phyloP scores from a whole-genome alignment of 2,329 filamentous ascomycete genomes.

The Sordariomycetes sp. region DNA sequence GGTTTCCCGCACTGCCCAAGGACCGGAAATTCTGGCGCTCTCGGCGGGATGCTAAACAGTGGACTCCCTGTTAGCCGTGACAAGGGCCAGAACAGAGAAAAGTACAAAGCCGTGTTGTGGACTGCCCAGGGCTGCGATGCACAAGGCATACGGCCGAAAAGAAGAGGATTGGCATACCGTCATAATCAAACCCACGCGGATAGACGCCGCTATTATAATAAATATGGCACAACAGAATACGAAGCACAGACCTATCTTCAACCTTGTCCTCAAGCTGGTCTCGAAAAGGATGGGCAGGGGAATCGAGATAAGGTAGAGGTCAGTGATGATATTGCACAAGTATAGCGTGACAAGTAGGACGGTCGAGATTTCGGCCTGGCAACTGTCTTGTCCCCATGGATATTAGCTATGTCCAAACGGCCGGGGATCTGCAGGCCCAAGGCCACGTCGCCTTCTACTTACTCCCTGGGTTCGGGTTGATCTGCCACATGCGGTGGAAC shows the following conservation, averaged over 20 bases:
- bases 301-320: constrained; percentile 47
- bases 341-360: constrained; percentile 40
- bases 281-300: constrained; percentile 40
- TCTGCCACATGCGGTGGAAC: constrained; percentile 46
- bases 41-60: constrained; percentile 24
- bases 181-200: not conserved
- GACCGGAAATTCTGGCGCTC: constrained; percentile 26
- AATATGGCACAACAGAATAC: constrained; percentile 28
- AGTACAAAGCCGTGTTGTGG: not conserved
- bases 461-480: constrained; percentile 46
- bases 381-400: constrained; percentile 22
- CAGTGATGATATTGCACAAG: constrained; percentile 39
- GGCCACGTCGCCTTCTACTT: constrained; percentile 12
- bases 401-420: not conserved
- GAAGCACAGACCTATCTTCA: constrained; percentile 24
- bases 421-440: not conserved
- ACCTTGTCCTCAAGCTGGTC: constrained; percentile 20
- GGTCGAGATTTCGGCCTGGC: constrained; percentile 38
- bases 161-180: not conserved
- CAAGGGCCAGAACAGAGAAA: too few species aligned
- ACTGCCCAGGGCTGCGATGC: not conserved
- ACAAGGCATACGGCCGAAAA: not conserved
- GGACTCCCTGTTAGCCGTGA: not conserved
- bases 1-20: constrained; percentile 30
- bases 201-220: constrained; percentile 16